These are phyloP conservation scores for Rhizopogon sp. DNA, from an alignment of 768 basidiomycete genomes.

Conservation along the genomic window DNA sequence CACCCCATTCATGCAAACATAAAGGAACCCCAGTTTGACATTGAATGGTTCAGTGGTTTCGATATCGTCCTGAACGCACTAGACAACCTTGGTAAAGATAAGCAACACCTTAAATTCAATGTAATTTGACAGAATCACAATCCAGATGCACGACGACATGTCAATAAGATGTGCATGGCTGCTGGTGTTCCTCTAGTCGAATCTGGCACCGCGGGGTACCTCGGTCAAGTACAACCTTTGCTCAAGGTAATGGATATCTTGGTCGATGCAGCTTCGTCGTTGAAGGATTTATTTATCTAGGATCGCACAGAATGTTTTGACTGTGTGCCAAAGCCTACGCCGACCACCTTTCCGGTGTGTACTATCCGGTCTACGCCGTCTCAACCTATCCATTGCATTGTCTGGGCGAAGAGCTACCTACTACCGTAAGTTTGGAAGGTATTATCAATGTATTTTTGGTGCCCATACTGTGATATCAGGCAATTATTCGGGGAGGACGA, in stretches of 20 bases:
- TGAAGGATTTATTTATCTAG: conserved; percentile 32
- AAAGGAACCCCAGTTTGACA: conserved; percentile 86
- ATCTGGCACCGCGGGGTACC: conserved; percentile 93
- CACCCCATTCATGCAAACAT: conserved; percentile 92
- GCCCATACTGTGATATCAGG: conserved; percentile 32
- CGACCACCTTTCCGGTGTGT: conserved; percentile 95
- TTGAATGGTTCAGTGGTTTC: conserved; percentile 87
- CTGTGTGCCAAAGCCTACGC: conserved; percentile 88
- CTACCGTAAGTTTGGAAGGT: conserved; percentile 57
- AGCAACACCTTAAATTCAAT: background rate
- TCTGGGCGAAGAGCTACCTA: conserved; percentile 98
- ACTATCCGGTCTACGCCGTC: conserved; percentile 96
- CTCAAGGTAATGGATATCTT: conserved; percentile 51
- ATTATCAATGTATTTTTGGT: background rate
- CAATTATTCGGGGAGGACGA: conserved; percentile 95
- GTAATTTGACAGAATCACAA: background rate
- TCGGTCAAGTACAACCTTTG: conserved; percentile 95
- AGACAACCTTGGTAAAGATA: conserved; percentile 73
- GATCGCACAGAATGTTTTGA: conserved; percentile 93
- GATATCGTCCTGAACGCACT: conserved; percentile 93
- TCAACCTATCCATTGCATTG: conserved; percentile 97
- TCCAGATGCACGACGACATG: conserved; percentile 90
- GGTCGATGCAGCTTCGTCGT: background rate
- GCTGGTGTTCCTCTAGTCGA: conserved; percentile 88
- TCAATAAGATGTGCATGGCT: conserved; percentile 98